phyloP scores from a whole-genome alignment of 208 protist species.

The Endotrypanum monterogeii region DNA sequence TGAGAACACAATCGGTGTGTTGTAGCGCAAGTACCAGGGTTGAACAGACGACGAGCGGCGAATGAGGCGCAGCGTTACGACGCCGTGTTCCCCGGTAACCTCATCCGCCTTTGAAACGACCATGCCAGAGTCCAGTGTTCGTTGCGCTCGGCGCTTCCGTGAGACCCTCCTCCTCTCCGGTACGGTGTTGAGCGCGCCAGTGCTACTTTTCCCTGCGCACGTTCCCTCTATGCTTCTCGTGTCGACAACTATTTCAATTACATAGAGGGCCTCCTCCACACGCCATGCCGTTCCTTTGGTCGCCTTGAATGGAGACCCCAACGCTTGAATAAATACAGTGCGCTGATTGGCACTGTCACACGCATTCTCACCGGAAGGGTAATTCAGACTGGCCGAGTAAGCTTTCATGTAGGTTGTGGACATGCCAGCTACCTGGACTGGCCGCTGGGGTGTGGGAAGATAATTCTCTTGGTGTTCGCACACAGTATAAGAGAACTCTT shows the following conservation, averaged over 20 bases:
- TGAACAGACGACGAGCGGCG: slow-evolving; percentile 10
- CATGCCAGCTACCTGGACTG: slow-evolving; percentile 33
- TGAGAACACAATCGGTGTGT: slow-evolving; percentile 31
- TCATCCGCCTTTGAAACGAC: slow-evolving; percentile 21
- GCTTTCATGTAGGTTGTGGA: slow-evolving; percentile 46
- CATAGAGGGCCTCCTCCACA: slow-evolving; percentile 51
- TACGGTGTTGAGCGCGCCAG: slow-evolving; percentile 1
- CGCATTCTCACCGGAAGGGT: neutral
- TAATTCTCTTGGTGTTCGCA: slow-evolving; percentile 57
- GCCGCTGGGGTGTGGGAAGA: slow-evolving; percentile 48
- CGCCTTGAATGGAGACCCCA: slow-evolving; percentile 36
- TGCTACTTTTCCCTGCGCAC: slow-evolving; percentile 22
- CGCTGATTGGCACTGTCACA: slow-evolving; percentile 28
- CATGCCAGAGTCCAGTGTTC: slow-evolving; percentile 13
- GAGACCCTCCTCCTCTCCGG: slow-evolving; percentile 13
- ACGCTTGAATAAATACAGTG: slow-evolving; percentile 45
- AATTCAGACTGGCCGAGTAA: slow-evolving; percentile 39
- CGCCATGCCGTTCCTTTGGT: slow-evolving; percentile 26
- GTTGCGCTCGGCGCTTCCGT: slow-evolving; percentile 34
- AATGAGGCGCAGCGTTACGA: slow-evolving; percentile 32
- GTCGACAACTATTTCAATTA: slow-evolving; percentile 52
- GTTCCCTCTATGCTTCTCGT: slow-evolving; percentile 25
- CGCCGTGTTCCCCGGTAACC: slow-evolving; percentile 29
- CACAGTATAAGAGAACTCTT: slow-evolving; percentile 34
- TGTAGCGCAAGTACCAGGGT: slow-evolving; percentile 26